Base-by-base conservation (phyloP, 2,329 filamentous ascomycete species). In the Dissoconium aciculare region DNA sequence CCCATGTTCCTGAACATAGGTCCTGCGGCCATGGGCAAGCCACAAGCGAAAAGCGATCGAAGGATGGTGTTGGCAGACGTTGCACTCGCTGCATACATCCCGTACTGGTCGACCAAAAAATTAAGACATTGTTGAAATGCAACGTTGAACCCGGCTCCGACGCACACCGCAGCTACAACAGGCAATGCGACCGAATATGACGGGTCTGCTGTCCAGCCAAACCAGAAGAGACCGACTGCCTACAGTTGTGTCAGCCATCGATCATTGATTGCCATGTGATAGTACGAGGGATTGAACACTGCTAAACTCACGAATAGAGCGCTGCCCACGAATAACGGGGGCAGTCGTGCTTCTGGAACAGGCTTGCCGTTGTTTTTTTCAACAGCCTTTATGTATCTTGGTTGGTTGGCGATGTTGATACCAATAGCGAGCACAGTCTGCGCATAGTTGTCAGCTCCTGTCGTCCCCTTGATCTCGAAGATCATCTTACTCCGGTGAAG, bases 41-140 rank as follows among this genome's bases (percentile, higher is more conserved):
- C 13, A 16, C 42, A 53, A 3, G 57, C 61, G 34, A 63, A 39
- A 5, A 62, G 35, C 19, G 53, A 56, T 17, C 63, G 57, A 21
- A 66, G 48, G 39, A 66, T 59, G 2, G 62, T 64, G 35, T 67
- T 65, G 15, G 60, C 62, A 6, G 61, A 58, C 15, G 64, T 57
- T 5, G 63, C 62, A 9, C 57, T 62, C 3, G 63, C 62, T n/a
- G 62, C 62, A 38, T 62, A 63, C 0, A 44, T 27, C 1, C 36
- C 32, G 17, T 49, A 52, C 3, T 39, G 43, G 28, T 52, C 49
- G 12, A 64, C 54, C 1, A 64, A 47, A 28, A 57, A 63, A 36
- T 64, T 64, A 34, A 66, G 52, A 30, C 58, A 61, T 39, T 61
- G 58, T 36, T 64, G 53, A 44, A 65, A 64, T 27, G 63, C 59